Evolutionary conservation across 2,329 filamentous ascomycete genomes (phyloP).

Genomic region (Alternaria incomplexa): DNA sequence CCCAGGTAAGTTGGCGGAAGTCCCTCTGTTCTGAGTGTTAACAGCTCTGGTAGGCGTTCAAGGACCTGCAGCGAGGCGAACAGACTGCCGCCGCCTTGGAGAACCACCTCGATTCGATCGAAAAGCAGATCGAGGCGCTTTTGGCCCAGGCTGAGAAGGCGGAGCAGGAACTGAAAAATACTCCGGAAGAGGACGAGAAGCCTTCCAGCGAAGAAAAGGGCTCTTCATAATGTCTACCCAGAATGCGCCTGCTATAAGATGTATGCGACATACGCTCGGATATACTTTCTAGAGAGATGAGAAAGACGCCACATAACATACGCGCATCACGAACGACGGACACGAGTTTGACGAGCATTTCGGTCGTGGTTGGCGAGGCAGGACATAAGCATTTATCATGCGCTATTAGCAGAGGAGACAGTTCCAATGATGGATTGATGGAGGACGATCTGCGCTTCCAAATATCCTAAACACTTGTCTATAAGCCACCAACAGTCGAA

Average conservation of each 20-base stretch:
- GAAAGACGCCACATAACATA: not conserved
- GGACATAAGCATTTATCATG: not conserved
- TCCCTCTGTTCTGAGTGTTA: slow-evolving; percentile 7
- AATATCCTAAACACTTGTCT: not conserved
- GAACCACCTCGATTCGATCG: slow-evolving; percentile 60
- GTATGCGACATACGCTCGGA: not conserved
- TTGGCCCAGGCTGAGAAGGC: slow-evolving; percentile 57
- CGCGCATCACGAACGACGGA: not conserved
- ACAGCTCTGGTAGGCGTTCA: slow-evolving; percentile 53
- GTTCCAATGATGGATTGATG: not conserved
- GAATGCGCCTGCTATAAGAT: not conserved
- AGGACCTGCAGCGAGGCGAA: slow-evolving; percentile 62
- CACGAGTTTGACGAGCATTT: not conserved
- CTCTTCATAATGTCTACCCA: slow-evolving; percentile 13
- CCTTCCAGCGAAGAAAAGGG: slow-evolving; percentile 21
- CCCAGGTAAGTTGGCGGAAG: slow-evolving; percentile 31
- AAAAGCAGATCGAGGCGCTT: slow-evolving; percentile 62
- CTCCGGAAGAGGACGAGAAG: slow-evolving; percentile 20
- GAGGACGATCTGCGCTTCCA: not conserved
- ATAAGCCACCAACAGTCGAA: slow-evolving; percentile 43
- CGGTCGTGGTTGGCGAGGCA: not conserved
- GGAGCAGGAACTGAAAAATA: slow-evolving; percentile 35
- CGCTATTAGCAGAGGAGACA: not conserved
- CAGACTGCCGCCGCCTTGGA: slow-evolving; percentile 62
- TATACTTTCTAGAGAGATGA: not conserved